Evolutionary conservation across 768 basidiomycete species (phyloP).

Genomic region (Amanita pallidorosea): DNA sequence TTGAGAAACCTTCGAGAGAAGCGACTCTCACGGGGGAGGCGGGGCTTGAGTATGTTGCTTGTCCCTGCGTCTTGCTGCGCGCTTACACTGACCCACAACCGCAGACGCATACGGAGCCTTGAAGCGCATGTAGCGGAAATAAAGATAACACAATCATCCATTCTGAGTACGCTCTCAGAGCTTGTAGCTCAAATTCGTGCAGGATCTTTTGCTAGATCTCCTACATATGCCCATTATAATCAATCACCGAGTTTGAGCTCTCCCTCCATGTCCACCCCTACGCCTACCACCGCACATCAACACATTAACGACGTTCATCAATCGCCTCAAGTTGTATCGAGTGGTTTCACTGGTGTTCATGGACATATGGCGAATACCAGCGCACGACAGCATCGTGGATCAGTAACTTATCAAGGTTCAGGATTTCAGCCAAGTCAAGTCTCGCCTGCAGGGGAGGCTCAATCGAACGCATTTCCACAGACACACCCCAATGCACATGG

Average conservation of each 20-base stretch:
- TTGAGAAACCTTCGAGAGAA: constrained; percentile 88
- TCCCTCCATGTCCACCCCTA: constrained; percentile 40
- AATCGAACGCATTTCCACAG: constrained; percentile 29
- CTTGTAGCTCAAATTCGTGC: constrained; percentile 68
- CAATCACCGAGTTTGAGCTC: constrained; percentile 62
- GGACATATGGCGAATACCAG: constrained; percentile 7
- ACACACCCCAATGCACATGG: constrained; percentile 27
- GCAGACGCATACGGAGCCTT: constrained; percentile 82
- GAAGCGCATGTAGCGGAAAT: constrained; percentile 83
- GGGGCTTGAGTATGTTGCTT: constrained; percentile 64
- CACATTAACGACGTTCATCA: constrained; percentile 29
- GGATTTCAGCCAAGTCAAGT: constrained; percentile 23
- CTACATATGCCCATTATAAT: constrained; percentile 47
- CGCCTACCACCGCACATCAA: constrained; percentile 32
- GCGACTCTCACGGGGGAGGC: constrained; percentile 84
- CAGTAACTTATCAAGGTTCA: constrained; percentile 16
- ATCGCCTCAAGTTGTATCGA: constrained; percentile 23
- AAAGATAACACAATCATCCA: constrained; percentile 57
- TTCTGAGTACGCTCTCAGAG: constrained; percentile 73
- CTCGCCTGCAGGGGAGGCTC: constrained; percentile 28
- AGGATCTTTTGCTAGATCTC: constrained; percentile 45
- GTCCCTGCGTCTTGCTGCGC: constrained; percentile 3
- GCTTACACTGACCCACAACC: constrained; percentile 10
- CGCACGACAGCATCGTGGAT: constrained; percentile 12
- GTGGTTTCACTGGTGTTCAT: constrained; percentile 19